Evolutionary conservation across 164 flowering plant species (phyloP).

Genomic region (Stephania cephalantha): DNA sequence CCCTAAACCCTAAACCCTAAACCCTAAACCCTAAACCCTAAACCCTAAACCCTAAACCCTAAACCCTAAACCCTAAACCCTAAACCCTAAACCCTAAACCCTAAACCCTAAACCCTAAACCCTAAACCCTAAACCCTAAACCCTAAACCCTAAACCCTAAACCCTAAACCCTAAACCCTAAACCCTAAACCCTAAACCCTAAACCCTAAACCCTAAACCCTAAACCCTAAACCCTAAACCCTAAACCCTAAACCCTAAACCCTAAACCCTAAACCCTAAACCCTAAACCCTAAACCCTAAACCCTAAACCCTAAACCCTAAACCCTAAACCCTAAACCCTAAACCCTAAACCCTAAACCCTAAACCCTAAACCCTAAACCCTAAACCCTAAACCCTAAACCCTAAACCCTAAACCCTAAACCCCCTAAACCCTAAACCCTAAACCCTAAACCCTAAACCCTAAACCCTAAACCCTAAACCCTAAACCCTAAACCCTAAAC

Average conservation of each 20-base stretch:
- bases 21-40: constrained; percentile 16
- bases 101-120: constrained; percentile 18
- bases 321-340: constrained; percentile 12
- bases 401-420: constrained; percentile 1
- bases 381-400: constrained; percentile 18
- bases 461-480: constrained; percentile 15
- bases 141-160: constrained; percentile 19
- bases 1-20: constrained; percentile 15
- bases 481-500: constrained; percentile 13
- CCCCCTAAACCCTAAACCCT: constrained; percentile 17
- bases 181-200: constrained; percentile 11
- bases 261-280: constrained; percentile 19
- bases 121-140: constrained; percentile 17
- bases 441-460: constrained; percentile 15
- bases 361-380: constrained; percentile 19
- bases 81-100: constrained; percentile 19
- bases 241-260: constrained; percentile 18
- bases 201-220: constrained; percentile 18
- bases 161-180: constrained; percentile 14
- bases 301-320: constrained; percentile 20
- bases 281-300: constrained; percentile 17
- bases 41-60: constrained; percentile 21
- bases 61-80: constrained; percentile 21
- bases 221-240: constrained; percentile 16
- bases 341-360: constrained; percentile 16